Base-by-base conservation (phyloP, 768 basidiomycete species). In the Botryobasidium botryosum region DNA sequence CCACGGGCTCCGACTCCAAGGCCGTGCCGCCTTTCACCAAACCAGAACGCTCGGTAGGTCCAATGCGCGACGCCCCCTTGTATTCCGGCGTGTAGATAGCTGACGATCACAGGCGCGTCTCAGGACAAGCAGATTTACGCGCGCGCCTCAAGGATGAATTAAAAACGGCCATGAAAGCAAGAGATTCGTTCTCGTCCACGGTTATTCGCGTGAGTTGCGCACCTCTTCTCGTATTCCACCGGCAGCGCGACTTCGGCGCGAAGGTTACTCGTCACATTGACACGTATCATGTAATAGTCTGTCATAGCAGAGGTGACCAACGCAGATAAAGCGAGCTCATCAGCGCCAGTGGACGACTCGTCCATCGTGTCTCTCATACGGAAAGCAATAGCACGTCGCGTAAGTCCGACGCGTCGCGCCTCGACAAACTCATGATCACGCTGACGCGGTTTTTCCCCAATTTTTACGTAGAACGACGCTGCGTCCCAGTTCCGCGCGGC, bases 141-240 rank as follows among this genome's bases (percentile, higher is more conserved):
- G 40, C 15, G 17, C 31, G 29, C 20, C 49, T 50, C 1, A 50
- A 48, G 36, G 38, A 24, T 28, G 47, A 50, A 31, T 31, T 50
- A 7, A 50, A 48, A 31, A 49, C 38, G 2, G 49, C 49, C n/a
- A 50, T 50, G 49, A 50, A 50, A 32, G 38, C 49, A 20, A 50
- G 39, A 27, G 40, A 50, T 32, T 23, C 47, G 35, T 27, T 49
- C 47, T 24, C 51, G n/a, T 43, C 47, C 18, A 50, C 48, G 15
- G 47, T 45, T 26, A 41, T 50, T 18, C 38, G 47, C 12, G 49
- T 50, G 32, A 6, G 29, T 4, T 10, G 18, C 5, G 15, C 4
- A 15, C 8, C 36, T 6, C n/a, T 1, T 6, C n/a, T 15, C n/a
- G 12, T 21, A 23, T 12, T 21, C 12, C 10, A 39, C 37, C 12